These are phyloP conservation scores for Sclerotinia subarctica DNA, from an alignment of 2,329 filamentous ascomycete species.

Conservation along the genomic window DNA sequence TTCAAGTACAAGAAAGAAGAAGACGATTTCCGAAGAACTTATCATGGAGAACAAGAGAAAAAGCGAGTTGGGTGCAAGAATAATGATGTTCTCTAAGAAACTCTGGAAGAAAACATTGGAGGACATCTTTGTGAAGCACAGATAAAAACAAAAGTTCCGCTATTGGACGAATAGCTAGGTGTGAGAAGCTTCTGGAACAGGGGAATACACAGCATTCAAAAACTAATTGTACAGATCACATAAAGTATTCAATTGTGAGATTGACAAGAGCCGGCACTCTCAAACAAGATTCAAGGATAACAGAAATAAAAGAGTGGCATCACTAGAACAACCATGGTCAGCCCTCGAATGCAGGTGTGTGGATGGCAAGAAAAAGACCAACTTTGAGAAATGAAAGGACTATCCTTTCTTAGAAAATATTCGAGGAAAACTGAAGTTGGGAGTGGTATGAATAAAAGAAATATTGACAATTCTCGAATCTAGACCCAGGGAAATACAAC, in stretches of 20 bases:
- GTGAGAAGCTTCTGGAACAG: background rate
- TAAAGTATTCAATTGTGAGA: background rate
- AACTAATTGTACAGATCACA: background rate
- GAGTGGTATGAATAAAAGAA: background rate
- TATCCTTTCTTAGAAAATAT: background rate
- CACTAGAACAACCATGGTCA: background rate
- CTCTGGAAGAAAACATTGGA: too few species aligned
- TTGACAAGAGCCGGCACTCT: background rate
- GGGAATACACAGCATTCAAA: accelerated
- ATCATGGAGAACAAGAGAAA: background rate
- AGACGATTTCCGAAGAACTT: background rate
- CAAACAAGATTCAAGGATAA: background rate
- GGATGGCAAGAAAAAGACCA: background rate
- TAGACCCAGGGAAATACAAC: background rate
- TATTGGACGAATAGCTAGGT: background rate
- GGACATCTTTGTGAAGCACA: background rate
- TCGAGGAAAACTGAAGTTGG: background rate
- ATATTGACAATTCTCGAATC: background rate
- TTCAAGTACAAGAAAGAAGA: background rate
- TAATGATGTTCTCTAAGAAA: background rate
- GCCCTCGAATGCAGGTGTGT: background rate
- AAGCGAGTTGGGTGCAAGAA: accelerated
- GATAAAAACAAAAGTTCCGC: background rate
- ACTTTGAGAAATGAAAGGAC: background rate
- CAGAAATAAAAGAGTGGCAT: background rate